These are phyloP conservation scores for Atkinsonella hypoxylon DNA, from an alignment of 2,329 filamentous ascomycete genomes.

Conservation along the genomic window DNA sequence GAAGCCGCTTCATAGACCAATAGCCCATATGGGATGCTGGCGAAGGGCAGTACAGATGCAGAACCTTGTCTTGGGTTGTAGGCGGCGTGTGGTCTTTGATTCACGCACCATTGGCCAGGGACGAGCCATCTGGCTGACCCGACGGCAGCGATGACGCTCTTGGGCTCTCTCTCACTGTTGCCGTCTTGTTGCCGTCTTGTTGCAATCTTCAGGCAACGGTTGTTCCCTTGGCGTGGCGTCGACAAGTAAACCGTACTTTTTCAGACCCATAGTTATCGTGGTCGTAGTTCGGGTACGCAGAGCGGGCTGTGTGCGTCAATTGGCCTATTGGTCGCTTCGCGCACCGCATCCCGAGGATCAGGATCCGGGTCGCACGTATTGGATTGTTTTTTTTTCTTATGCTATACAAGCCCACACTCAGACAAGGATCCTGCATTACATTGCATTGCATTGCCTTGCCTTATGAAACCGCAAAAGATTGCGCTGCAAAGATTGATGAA, in stretches of 20 bases:
- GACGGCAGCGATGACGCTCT: too few species aligned
- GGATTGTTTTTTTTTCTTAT: too few species aligned
- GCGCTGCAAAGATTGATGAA: background rate
- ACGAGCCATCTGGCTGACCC: background rate
- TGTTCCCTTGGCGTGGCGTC: too few species aligned
- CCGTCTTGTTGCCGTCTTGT: too few species aligned
- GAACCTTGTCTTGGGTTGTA: background rate
- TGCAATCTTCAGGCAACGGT: too few species aligned
- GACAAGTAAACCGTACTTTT: too few species aligned
- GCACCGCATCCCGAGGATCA: background rate
- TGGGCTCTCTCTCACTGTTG: too few species aligned
- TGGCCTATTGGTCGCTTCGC: slow-evolving; percentile 2
- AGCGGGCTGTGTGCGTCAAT: background rate
- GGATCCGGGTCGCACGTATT: background rate
- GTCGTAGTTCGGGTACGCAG: background rate
- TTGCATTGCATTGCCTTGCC: background rate
- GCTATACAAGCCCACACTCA: background rate
- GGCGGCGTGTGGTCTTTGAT: background rate
- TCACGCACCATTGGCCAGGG: background rate
- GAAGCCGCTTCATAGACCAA: background rate
- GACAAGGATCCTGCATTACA: slow-evolving; percentile 1
- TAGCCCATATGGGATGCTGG: background rate
- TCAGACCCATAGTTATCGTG: too few species aligned
- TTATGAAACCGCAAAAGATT: background rate
- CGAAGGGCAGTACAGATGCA: background rate